Conservation (phyloP, 768 basidiomycete genomes). For the Crucibulum laeve region DNA sequence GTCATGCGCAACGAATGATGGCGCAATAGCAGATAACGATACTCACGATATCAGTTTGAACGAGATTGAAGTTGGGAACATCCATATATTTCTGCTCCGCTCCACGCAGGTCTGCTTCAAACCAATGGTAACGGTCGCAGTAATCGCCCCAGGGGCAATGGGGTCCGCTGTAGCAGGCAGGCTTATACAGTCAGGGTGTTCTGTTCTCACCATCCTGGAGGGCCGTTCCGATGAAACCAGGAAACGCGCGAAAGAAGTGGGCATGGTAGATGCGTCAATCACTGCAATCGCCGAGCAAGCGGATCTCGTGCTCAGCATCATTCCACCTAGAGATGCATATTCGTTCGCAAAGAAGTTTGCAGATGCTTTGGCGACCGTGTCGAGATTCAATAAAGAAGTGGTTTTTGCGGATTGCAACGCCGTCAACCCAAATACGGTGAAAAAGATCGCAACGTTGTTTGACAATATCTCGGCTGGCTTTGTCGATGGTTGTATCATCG, state of each 20-base stretch:
- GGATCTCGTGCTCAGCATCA: conserved; percentile 49
- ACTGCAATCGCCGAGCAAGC: conserved; percentile 25
- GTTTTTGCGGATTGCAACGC: conserved; percentile 58
- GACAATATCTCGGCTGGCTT: conserved; percentile 30
- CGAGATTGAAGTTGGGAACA: no score
- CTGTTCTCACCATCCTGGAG: conserved; percentile 50
- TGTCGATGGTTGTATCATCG: conserved; percentile 55
- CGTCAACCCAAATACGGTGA: conserved; percentile 46
- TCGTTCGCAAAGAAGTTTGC: conserved; percentile 37
- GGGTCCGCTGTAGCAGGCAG: conserved; percentile 50
- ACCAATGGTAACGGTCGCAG: conserved; percentile 29
- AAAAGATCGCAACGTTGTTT: conserved; percentile 43
- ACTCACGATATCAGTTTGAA: no score
- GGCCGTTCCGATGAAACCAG: conserved; percentile 48
- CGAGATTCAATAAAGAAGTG: conserved; percentile 13
- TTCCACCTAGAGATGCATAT: conserved; percentile 52
- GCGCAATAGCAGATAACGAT: no score
- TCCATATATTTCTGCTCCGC: no score
- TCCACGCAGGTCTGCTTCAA: not conserved
- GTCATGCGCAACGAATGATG: no score
- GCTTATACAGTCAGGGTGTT: conserved; percentile 41
- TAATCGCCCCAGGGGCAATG: conserved; percentile 58
- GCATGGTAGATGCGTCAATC: conserved; percentile 35
- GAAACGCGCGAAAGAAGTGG: conserved; percentile 44
- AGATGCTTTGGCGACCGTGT: conserved; percentile 16